A percentile compares a stretch with the other conserved stretches of the same genome.
Conservation (phyloP, 2,329 filamentous ascomycete genomes). For the Polychaeton citri region DNA sequence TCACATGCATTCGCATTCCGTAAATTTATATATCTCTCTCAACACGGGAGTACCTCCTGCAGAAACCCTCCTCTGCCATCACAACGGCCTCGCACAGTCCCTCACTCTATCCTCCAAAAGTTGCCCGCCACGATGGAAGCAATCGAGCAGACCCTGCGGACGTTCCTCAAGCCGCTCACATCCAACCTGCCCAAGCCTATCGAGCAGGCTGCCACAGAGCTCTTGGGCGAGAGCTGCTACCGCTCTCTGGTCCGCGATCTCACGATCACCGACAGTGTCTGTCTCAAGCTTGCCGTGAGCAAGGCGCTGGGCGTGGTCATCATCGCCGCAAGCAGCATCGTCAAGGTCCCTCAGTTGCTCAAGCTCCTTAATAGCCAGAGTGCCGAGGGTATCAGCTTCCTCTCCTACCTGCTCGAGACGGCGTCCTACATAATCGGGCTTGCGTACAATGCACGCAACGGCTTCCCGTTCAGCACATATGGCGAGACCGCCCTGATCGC, state of each 20-base stretch:
- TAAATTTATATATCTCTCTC: no score
- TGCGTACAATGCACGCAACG: constrained; percentile 81
- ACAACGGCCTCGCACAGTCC: no score
- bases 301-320: constrained; percentile 91
- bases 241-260: constrained; percentile 72
- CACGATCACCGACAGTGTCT: constrained; percentile 61
- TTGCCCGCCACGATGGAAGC: constrained; percentile 31
- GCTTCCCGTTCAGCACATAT: constrained; percentile 91
- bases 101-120: no score
- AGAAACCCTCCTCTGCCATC: no score
- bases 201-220: constrained; percentile 58
- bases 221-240: constrained; percentile 80
- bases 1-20: no score
- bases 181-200: constrained; percentile 52
- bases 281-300: constrained; percentile 78
- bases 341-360: constrained; percentile 94
- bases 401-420: constrained; percentile 88
- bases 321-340: constrained; percentile 74
- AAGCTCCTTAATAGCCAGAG: constrained; percentile 77
- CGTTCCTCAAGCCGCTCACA: constrained; percentile 30
- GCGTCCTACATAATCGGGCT: constrained; percentile 75
- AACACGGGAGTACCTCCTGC: no score
- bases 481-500: constrained; percentile 90
- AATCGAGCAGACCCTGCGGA: constrained; percentile 30
- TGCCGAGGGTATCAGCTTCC: constrained; percentile 71